Percentiles rank a stretch among this genome's conserved stretches.
These are phyloP conservation scores for Zygoascus bituminiphila DNA, from an alignment of 805 yeast genomes.

Conservation along the genomic window DNA sequence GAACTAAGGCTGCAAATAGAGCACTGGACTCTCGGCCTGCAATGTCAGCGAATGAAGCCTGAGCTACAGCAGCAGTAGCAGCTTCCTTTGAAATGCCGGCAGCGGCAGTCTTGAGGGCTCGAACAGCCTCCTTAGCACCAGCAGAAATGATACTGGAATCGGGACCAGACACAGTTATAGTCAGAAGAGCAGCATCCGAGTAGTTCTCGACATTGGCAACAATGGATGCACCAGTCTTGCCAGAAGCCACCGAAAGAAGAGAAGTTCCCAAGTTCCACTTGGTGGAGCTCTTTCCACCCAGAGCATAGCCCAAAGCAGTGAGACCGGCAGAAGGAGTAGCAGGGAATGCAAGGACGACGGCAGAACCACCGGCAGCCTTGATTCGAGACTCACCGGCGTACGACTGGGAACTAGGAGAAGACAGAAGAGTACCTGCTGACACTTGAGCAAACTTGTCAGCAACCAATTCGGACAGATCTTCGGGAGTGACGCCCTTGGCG, in stretches of 20 bases:
- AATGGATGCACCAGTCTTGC: constrained; percentile 39
- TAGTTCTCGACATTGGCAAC: constrained; percentile 50
- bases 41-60: constrained; percentile 52
- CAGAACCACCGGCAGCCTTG: constrained; percentile 48
- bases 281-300: constrained; percentile 42
- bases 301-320: constrained; percentile 61
- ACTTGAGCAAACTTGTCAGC: constrained; percentile 49
- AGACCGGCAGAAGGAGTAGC: constrained; percentile 49
- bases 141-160: constrained; percentile 50
- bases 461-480: constrained; percentile 61
- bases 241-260: constrained; percentile 40
- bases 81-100: constrained; percentile 24
- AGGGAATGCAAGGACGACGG: constrained; percentile 79
- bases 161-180: constrained; percentile 54
- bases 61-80: constrained; percentile 45
- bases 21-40: constrained; percentile 28
- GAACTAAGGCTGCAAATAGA: constrained; percentile 34
- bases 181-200: constrained; percentile 75
- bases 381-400: constrained; percentile 55
- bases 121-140: constrained; percentile 41
- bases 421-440: constrained; percentile 50
- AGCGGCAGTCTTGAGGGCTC: constrained; percentile 24
- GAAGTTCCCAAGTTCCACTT: constrained; percentile 48
- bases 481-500: constrained; percentile 65
- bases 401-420: constrained; percentile 34